phyloP scores from a whole-genome alignment of 805 yeast genomes.

The Starmerella bacillaris region DNA sequence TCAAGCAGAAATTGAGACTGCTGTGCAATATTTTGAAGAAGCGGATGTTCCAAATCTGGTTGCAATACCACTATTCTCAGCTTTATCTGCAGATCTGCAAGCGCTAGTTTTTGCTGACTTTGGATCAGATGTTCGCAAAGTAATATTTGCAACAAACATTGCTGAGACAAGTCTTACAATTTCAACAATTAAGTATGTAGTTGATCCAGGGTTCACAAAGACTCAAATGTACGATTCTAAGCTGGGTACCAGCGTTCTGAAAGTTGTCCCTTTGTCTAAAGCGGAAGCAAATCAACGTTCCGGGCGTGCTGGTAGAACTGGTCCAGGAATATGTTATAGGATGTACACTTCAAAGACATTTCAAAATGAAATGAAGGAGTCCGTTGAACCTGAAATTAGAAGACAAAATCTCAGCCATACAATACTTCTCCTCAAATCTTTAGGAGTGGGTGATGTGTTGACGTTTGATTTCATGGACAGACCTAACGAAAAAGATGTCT shows the following conservation, averaged over 20 bases:
- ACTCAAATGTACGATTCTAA: slow-evolving; percentile 77
- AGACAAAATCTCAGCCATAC: slow-evolving; percentile 65
- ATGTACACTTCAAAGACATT: slow-evolving; percentile 73
- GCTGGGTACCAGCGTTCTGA: slow-evolving; percentile 73
- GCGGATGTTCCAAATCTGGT: slow-evolving; percentile 41
- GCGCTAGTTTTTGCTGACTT: slow-evolving; percentile 57
- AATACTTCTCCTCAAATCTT: slow-evolving; percentile 54
- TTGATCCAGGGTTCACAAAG: slow-evolving; percentile 89
- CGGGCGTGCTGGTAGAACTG: slow-evolving; percentile 96
- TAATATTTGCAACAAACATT: slow-evolving; percentile 85
- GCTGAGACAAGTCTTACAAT: slow-evolving; percentile 95
- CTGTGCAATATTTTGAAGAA: slow-evolving; percentile 43
- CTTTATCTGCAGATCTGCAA: slow-evolving; percentile 73
- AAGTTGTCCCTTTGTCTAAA: slow-evolving; percentile 74
- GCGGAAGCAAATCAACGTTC: slow-evolving; percentile 95
- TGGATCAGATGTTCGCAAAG: slow-evolving; percentile 67
- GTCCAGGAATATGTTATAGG: slow-evolving; percentile 89
- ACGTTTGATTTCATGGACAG: slow-evolving; percentile 82
- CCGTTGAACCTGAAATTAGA: slow-evolving; percentile 83
- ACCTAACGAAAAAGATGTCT: slow-evolving; percentile 57
- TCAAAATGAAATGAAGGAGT: slow-evolving; percentile 53
- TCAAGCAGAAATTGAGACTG: slow-evolving; percentile 88
- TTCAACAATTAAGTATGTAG: slow-evolving; percentile 85
- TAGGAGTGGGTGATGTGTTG: slow-evolving; percentile 70
- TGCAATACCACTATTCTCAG: slow-evolving; percentile 79